A percentile compares a stretch with the other conserved stretches of the same genome.
Evolutionary conservation across 106 monocot species (phyloP).

Genomic region (Triglochin maritima): DNA sequence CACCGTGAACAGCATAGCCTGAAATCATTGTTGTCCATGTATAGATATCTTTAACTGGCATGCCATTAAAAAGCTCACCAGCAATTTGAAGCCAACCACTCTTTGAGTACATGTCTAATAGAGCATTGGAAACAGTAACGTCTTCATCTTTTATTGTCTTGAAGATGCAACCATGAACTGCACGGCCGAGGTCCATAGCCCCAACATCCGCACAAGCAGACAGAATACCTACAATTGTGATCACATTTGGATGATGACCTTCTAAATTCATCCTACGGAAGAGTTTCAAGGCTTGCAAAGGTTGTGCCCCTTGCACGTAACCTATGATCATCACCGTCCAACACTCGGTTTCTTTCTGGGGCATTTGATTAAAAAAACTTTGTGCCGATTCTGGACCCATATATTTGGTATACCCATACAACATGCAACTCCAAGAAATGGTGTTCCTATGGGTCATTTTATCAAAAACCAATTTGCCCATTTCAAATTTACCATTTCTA

Average conservation of each 20-base stretch:
- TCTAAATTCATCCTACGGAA: constrained; percentile 25
- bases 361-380: constrained; percentile 30
- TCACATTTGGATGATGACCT: constrained; percentile 12
- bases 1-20: constrained; percentile 33
- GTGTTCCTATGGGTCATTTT: constrained; percentile 10
- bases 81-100: constrained; percentile 24
- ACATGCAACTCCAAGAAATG: constrained; percentile 32
- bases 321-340: constrained; percentile 49
- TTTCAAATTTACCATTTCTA: constrained; percentile 10
- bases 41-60: constrained; percentile 20
- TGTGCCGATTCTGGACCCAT: constrained; percentile 13
- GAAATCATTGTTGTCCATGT: constrained; percentile 44
- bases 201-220: constrained; percentile 37
- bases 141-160: constrained; percentile 11
- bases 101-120: constrained; percentile 52
- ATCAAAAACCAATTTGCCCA: constrained; percentile 21
- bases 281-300: constrained; percentile 7
- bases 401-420: constrained; percentile 27
- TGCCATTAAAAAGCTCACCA: constrained; percentile 3
- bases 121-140: constrained; percentile 13
- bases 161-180: constrained; percentile 19
- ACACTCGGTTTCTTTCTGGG: constrained; percentile 16
- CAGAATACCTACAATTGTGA: constrained; percentile 17
- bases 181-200: constrained; percentile 25
- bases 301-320: constrained; percentile 13